Conservation (phyloP, 148 eudicot species). For the Vaccinium macrocarpon region DNA sequence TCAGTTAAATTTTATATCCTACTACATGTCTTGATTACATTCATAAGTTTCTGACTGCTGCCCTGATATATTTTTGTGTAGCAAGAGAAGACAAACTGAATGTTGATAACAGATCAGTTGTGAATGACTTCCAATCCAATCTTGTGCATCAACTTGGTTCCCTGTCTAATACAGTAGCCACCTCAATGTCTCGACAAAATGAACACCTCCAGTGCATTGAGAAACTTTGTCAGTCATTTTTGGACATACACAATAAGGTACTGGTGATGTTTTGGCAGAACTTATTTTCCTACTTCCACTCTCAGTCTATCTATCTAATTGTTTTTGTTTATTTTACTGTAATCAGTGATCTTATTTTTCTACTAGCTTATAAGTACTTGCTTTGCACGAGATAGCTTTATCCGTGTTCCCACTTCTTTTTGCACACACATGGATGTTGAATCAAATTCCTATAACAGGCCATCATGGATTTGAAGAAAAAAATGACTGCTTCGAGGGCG, state of each 20-base stretch:
- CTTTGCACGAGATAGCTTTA: neutral
- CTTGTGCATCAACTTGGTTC: slow-evolving; percentile 54
- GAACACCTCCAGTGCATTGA: slow-evolving; percentile 72
- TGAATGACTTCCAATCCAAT: slow-evolving; percentile 57
- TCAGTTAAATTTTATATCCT: neutral
- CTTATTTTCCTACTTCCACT: neutral
- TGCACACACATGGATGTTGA: neutral
- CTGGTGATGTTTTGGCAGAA: neutral
- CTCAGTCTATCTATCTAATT: neutral
- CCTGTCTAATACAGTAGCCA: slow-evolving; percentile 55
- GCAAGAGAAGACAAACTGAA: slow-evolving; percentile 83
- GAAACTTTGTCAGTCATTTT: slow-evolving; percentile 59
- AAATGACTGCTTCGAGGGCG: slow-evolving; percentile 55
- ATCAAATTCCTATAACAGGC: slow-evolving; percentile 40
- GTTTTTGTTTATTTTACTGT: neutral
- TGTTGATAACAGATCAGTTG: slow-evolving; percentile 74
- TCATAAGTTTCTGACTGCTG: slow-evolving; percentile 6
- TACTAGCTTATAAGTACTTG: neutral
- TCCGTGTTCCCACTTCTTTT: neutral
- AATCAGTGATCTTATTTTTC: neutral
- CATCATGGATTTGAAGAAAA: slow-evolving; percentile 62
- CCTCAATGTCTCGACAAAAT: slow-evolving; percentile 63
- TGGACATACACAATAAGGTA: slow-evolving; percentile 72
- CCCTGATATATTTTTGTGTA: slow-evolving; percentile 28
- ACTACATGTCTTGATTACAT: neutral